Conservation (phyloP, 2,329 filamentous ascomycete genomes). For the Fusarium devonianum region DNA sequence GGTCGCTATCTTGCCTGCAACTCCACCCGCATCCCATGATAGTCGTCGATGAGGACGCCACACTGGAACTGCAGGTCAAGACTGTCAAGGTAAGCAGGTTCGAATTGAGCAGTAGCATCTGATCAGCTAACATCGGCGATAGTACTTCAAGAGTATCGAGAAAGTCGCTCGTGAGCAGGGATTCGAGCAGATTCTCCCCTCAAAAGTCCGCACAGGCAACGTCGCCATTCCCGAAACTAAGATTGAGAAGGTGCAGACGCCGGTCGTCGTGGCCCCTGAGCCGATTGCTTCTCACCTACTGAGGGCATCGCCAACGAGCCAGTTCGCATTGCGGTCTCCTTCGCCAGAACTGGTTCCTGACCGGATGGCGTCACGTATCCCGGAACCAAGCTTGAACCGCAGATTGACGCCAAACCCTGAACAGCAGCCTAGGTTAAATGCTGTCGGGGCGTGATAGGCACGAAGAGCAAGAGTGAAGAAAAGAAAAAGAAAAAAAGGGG, state of each 20-base stretch:
- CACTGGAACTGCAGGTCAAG: slow-evolving; percentile 75
- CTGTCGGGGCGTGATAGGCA: slow-evolving; percentile 27
- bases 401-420: slow-evolving; percentile 59
- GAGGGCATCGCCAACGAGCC: slow-evolving; percentile 61
- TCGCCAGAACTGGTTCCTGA: slow-evolving; percentile 69
- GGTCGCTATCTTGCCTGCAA: slow-evolving; percentile 83
- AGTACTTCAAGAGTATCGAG: slow-evolving; percentile 78
- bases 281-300: slow-evolving; percentile 63
- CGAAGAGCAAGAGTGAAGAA: too few relatives aligned
- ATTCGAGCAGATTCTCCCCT: slow-evolving; percentile 65
- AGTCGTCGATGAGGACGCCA: slow-evolving; percentile 83
- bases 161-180: slow-evolving; percentile 64
- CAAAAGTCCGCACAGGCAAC: slow-evolving; percentile 62
- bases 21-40: slow-evolving; percentile 83
- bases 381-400: slow-evolving; percentile 54
- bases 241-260: slow-evolving; percentile 53
- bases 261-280: slow-evolving; percentile 60
- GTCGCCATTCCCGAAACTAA: slow-evolving; percentile 49
- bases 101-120: neutral
- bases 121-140: slow-evolving; percentile 5
- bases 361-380: slow-evolving; percentile 66
- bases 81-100: slow-evolving; percentile 64
- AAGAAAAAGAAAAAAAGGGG: neutral
- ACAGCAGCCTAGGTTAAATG: slow-evolving; percentile 47
- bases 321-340: slow-evolving; percentile 62